A percentile compares a stretch with the other conserved stretches of the same genome.
Conservation (phyloP, 768 basidiomycete genomes). For the Fibroporia radiculosa region DNA sequence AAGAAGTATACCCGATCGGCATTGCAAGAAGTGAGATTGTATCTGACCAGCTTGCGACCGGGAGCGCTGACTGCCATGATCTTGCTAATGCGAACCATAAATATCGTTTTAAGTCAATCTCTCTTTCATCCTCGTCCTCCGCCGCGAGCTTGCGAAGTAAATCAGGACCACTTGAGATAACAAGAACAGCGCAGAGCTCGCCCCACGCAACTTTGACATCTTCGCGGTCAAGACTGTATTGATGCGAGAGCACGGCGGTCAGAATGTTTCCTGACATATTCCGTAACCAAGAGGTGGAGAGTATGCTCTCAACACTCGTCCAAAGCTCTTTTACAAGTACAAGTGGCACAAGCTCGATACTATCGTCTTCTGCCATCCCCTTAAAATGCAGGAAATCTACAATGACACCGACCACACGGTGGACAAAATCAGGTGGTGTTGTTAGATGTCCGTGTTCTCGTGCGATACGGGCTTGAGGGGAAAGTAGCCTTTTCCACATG, state of each 20-base stretch:
- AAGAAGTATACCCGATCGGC: conserved; percentile 36
- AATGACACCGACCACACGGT: conserved; percentile 28
- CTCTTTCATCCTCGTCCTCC: conserved; percentile 20
- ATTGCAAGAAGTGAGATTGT: conserved; percentile 37
- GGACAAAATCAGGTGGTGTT: conserved; percentile 26
- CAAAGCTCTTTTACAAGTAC: conserved; percentile 32
- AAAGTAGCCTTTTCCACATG: conserved; percentile 52
- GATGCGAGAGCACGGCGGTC: conserved; percentile 33
- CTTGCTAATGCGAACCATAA: conserved; percentile 42
- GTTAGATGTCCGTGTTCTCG: conserved; percentile 31
- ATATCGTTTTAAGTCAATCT: conserved; percentile 30
- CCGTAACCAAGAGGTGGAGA: conserved; percentile 32
- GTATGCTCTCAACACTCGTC: conserved; percentile 43
- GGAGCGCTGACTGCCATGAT: conserved; percentile 21
- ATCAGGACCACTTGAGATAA: conserved; percentile 33
- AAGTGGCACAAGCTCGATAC: not conserved
- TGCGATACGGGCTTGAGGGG: conserved; percentile 37
- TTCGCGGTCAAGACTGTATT: conserved; percentile 33
- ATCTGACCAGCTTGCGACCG: conserved; percentile 30
- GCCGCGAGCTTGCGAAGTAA: conserved; percentile 29
- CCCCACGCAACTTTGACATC: conserved; percentile 38
- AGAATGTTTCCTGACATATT: conserved; percentile 40
- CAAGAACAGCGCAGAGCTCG: conserved; percentile 38
- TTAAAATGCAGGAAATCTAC: conserved; percentile 25
- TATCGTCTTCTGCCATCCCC: conserved; percentile 2